Conservation (phyloP, 1,284 basidiomycete genomes). For the Fomitiporia mediterranea region DNA sequence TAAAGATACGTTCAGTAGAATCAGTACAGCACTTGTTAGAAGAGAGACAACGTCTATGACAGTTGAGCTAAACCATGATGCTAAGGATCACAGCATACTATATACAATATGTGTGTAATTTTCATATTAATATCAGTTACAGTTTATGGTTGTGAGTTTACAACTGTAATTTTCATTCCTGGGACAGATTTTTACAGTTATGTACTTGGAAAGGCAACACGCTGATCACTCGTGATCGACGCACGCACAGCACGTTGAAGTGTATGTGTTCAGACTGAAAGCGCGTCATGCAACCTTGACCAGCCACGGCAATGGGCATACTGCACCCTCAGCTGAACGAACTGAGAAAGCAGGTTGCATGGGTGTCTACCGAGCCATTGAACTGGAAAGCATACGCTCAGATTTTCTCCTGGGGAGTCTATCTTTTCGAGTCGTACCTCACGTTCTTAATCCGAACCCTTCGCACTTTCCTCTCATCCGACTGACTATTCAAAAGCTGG, state of each 20-base stretch:
- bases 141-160: no score
- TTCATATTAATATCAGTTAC: no score
- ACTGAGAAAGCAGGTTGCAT: slow-evolving; percentile 36
- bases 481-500: slow-evolving; percentile 38
- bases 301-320: slow-evolving; percentile 20
- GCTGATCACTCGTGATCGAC: no score
- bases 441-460: slow-evolving; percentile 44
- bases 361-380: slow-evolving; percentile 54
- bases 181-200: no score
- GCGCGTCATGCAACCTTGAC: no score
- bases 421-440: slow-evolving; percentile 79
- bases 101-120: no score
- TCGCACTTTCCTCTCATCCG: neutral
- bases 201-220: no score
- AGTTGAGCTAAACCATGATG: no score
- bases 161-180: no score
- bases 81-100: no score
- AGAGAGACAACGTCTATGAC: neutral
- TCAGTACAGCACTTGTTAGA: neutral
- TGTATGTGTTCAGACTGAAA: no score
- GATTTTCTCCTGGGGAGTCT: slow-evolving; percentile 72
- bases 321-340: slow-evolving; percentile 21
- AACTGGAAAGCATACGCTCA: slow-evolving; percentile 76
- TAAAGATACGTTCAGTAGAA: neutral
- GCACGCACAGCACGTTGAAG: no score